Evolutionary conservation across 1,284 basidiomycete genomes (phyloP), one percentile per base, ranked within the genome.

Genomic region (Blastosporella zonata): DNA sequence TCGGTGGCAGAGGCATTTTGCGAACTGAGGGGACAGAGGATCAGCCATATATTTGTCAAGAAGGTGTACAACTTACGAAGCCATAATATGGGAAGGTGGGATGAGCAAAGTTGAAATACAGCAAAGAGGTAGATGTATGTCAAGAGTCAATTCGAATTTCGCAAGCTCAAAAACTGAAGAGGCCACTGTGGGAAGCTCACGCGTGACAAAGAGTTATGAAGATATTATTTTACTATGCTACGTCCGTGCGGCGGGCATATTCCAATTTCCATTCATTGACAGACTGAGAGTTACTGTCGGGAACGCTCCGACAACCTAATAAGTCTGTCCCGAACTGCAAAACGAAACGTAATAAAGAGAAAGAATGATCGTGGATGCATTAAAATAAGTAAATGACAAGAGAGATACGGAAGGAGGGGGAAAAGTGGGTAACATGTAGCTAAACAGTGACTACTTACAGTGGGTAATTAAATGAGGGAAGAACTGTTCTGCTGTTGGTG

Each of bases 381-480:
- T 50, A 48, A 46, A 39, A 25, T 53, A 23, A 33, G 28, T 49
- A 52, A 42, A 47, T 52, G 41, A 29, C 18, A 40, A 37, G 29
- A 12, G 31, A 53, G 46, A 48, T 51, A 46, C 21, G 35, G n/a
- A 36, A 48, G 17, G 46, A 55, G 50, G 37, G 50, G 35, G 21
- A 13, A 13, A 46, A 34, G 36, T 33, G 23, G 29, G 33, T 34
- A 34, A 34, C 33, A 6, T 17, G 33, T 31, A 31, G 3, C 12
- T n/a, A n/a, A 7, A 7, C 29, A 34, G 5, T 34, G 17, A 34
- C 25, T 27, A 35, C 28, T 13, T 9, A 7, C 12, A 13, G 40
- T 39, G 36, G 29, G 44, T 38, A 33, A 55, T 55, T 57, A 65
- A 47, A 65, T 64, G 31, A 66, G 50, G 31, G 61, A 64, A 36